Conservation (phyloP, 1,284 basidiomycete species). For the Marasmius fiardii region DNA sequence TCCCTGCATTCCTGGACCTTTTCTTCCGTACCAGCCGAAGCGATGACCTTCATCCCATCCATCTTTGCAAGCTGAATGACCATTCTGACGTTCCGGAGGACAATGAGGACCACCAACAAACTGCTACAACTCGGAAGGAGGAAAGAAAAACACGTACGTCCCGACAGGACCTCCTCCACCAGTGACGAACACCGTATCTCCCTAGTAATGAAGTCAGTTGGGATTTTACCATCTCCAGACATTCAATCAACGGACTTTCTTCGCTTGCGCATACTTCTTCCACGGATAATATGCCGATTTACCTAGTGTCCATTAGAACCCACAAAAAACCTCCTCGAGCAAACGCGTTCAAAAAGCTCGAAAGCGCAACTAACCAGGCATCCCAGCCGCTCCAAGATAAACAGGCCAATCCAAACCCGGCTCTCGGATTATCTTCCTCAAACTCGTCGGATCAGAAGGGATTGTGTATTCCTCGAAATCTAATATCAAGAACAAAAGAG, state of each 20-base stretch:
- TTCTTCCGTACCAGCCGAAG: conserved; percentile 66
- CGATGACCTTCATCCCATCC: conserved; percentile 67
- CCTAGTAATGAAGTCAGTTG: conserved; percentile 23
- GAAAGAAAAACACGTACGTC: conserved; percentile 26
- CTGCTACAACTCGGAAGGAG: too few relatives aligned
- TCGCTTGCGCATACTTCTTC: conserved; percentile 36
- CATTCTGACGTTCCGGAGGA: conserved; percentile 13
- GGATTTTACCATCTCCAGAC: background rate
- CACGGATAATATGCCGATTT: conserved; percentile 40
- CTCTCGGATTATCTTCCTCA: conserved; percentile 28
- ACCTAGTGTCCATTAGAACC: background rate
- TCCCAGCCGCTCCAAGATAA: conserved; percentile 29
- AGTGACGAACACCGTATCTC: conserved; percentile 55
- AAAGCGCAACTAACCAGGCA: conserved; percentile 25
- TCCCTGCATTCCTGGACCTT: conserved; percentile 64
- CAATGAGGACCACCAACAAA: too few relatives aligned
- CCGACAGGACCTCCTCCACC: conserved; percentile 54
- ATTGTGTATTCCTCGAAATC: conserved; percentile 9
- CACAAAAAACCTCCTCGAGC: background rate
- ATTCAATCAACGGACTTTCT: conserved; percentile 25
- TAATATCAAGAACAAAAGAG: background rate
- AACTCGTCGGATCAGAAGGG: background rate
- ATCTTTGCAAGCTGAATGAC: conserved; percentile 63
- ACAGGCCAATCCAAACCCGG: conserved; percentile 38
- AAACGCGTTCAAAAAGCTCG: background rate